Evolutionary conservation across 495 filamentous ascomycete genomes (phyloP).

Genomic region (Ascobolus immersus): DNA sequence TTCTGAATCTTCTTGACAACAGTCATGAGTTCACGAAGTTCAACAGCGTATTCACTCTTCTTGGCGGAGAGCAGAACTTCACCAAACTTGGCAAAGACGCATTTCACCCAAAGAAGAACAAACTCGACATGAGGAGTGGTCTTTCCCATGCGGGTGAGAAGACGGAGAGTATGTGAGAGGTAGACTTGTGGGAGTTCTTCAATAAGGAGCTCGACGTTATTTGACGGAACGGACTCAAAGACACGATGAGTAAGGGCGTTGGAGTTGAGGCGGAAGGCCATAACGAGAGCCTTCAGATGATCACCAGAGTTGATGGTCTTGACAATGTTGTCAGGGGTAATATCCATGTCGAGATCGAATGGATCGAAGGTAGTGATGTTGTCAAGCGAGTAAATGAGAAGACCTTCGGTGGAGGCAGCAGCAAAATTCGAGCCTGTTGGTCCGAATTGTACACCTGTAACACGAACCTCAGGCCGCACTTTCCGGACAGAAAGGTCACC

Average conservation of each 20-base stretch:
- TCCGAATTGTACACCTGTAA: slow-evolving; percentile 61
- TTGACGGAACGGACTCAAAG: slow-evolving; percentile 55
- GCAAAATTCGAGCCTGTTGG: slow-evolving; percentile 78
- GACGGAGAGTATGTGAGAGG: slow-evolving; percentile 51
- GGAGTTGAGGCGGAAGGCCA: slow-evolving; percentile 89
- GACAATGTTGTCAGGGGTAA: slow-evolving; percentile 63
- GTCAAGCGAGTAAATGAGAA: slow-evolving; percentile 79
- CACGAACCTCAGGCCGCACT: slow-evolving; percentile 58
- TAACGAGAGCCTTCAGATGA: slow-evolving; percentile 74
- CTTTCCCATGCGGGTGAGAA: slow-evolving; percentile 67
- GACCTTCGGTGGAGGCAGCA: slow-evolving; percentile 77
- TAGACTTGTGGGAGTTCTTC: slow-evolving; percentile 65
- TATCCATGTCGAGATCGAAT: slow-evolving; percentile 77
- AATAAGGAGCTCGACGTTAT: slow-evolving; percentile 54
- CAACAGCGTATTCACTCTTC: slow-evolving; percentile 44
- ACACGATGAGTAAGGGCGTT: slow-evolving; percentile 48
- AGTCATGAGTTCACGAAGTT: slow-evolving; percentile 52
- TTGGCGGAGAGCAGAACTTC: slow-evolving; percentile 60
- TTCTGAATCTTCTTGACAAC: slow-evolving; percentile 52
- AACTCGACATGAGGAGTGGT: slow-evolving; percentile 83
- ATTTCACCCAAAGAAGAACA: slow-evolving; percentile 73
- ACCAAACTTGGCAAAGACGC: slow-evolving; percentile 59
- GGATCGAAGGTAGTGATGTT: slow-evolving; percentile 64
- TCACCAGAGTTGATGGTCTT: slow-evolving; percentile 36
- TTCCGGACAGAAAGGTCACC: slow-evolving; percentile 59